phyloP scores from a whole-genome alignment of 1,139 yeast species.

The Yamadazyma epiphylla region DNA sequence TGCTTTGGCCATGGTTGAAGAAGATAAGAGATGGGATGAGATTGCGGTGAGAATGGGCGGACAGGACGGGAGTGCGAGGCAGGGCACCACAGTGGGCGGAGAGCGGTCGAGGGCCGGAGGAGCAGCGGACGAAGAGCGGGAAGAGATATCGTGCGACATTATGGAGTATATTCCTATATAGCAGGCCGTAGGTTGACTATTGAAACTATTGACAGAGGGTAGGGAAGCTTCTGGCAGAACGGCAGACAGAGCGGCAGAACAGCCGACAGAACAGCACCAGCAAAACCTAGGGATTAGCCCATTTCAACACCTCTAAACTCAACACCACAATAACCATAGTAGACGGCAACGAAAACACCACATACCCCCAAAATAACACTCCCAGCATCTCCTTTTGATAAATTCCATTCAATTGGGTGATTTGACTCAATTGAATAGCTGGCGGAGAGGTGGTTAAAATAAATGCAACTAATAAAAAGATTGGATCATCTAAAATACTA shows the following conservation, averaged over 20 bases:
- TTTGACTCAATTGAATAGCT: conserved; percentile 79
- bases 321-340: conserved; percentile 69
- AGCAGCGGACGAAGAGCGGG: too few species aligned
- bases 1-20: conserved; percentile 40
- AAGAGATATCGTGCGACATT: too few species aligned
- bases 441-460: conserved; percentile 78
- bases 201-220: too few species aligned
- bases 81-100: too few species aligned
- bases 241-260: too few species aligned
- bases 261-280: too few species aligned
- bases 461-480: conserved; percentile 72
- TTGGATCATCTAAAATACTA: conserved; percentile 80
- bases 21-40: not conserved
- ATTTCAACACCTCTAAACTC: conserved; percentile 61
- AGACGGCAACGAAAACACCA: conserved; percentile 70
- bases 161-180: too few species aligned
- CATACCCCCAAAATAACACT: conserved; percentile 86
- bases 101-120: too few species aligned
- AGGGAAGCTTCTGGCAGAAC: too few species aligned
- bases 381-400: conserved; percentile 84
- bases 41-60: too few species aligned
- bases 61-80: too few species aligned
- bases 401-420: conserved; percentile 71
- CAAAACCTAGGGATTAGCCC: conserved; percentile 34
- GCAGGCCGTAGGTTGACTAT: too few species aligned